Conservation (phyloP, 1,284 basidiomycete species). For the Ganoderma multipileum region DNA sequence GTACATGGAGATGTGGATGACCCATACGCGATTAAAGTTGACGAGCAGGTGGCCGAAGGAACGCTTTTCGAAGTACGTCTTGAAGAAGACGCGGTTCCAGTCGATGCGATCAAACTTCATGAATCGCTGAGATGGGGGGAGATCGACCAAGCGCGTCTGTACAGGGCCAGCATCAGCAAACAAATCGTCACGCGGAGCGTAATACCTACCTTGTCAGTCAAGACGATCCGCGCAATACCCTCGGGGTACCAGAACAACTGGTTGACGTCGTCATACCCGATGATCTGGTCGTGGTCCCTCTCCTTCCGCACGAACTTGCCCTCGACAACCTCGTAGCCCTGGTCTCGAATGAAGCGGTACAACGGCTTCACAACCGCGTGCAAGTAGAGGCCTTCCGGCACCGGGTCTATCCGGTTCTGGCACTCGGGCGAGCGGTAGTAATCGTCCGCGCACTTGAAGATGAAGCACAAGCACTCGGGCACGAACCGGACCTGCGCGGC, state of each 20-base stretch:
- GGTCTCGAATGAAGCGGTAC: slow-evolving; percentile 98
- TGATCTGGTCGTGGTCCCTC: slow-evolving; percentile 93
- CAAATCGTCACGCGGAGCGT: no score
- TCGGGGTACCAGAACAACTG: slow-evolving; percentile 99
- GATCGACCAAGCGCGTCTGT: slow-evolving; percentile 87
- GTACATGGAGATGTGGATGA: slow-evolving; percentile 91
- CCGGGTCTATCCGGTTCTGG: slow-evolving; percentile 91
- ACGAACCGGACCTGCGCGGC: slow-evolving; percentile 98
- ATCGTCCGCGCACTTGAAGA: slow-evolving; percentile 99
- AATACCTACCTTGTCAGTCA: slow-evolving; percentile 82
- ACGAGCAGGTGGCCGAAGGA: slow-evolving; percentile 94
- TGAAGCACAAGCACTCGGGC: slow-evolving; percentile 97
- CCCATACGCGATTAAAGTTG: slow-evolving; percentile 99
- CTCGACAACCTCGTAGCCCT: slow-evolving; percentile 97
- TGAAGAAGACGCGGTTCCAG: slow-evolving; percentile 95
- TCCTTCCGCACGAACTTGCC: slow-evolving; percentile 95
- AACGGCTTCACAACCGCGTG: slow-evolving; percentile 92
- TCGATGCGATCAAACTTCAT: slow-evolving; percentile 96
- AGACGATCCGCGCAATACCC: slow-evolving; percentile 91
- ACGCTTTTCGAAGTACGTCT: slow-evolving; percentile 96
- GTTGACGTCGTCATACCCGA: slow-evolving; percentile 99
- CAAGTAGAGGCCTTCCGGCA: slow-evolving; percentile 95
- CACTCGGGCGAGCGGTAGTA: slow-evolving; percentile 99
- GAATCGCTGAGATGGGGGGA: slow-evolving; percentile 89
- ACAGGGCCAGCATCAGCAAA: neutral